Base-by-base conservation (phyloP, 257 asterid species). In the Ballota nigra region DNA sequence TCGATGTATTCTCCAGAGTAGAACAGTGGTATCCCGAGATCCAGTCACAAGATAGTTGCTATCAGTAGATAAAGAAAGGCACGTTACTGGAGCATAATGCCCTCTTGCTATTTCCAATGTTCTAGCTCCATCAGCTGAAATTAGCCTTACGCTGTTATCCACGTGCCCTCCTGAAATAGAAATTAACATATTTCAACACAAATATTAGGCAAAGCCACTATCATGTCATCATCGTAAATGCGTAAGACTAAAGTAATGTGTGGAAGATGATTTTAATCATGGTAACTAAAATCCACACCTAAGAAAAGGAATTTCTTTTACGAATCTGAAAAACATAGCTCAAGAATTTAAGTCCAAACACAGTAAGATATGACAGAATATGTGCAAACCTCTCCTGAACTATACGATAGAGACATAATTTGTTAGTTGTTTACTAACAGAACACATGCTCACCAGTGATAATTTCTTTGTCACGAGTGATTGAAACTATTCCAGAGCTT, bases 61-160 rank as follows among this genome's bases (percentile, higher is more conserved):
- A 79, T 87, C 97, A 34, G 97, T 85, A 77, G 98, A 92, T 69
- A 86, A 57, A 75, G 93, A 78, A 75, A 95, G 73, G 81, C 96
- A 95, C 22, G 98, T 92, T 59, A 95, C 96, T 10, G 99, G 98
- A 79, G 96, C 95, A 78, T 92, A 89, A 83, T 95, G 99, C 69
- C 96, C 98, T 80, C 92, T 81, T 52, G 97, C 99, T 74, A 95
- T 77, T 85, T 95, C 99, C 82, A 89, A 77, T 67, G 99, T 92
- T 84, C 82, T 92, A 66, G 99, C 99, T 69, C 96, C 96, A 71
- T 95, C 98, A 56, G 89, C 87, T 36, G 98, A 95, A 78, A 95
- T 82, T 73, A 92, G 88, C 83, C 98, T 87, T 66, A 88, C 80
- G 38, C 96, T 89, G 86, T 86, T 89, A 80, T 95, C 99, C 67